Evolutionary conservation across 2,329 filamentous ascomycete genomes (phyloP).

Genomic region (Triangularia verruculosa): DNA sequence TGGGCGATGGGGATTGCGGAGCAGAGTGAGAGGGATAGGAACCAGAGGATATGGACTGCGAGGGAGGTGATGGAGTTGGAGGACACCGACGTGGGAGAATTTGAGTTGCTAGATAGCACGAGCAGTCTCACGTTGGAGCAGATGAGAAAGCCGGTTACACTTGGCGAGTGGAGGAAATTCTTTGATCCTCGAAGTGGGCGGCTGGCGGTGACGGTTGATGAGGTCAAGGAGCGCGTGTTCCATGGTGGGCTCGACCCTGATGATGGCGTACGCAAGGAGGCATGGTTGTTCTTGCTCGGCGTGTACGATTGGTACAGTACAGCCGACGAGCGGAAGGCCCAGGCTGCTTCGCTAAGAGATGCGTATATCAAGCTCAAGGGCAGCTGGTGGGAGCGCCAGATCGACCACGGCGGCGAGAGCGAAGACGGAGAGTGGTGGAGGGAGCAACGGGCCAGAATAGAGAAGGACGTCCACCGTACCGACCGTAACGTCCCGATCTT

Average conservation of each 20-base stretch:
- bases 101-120: constrained; percentile 85
- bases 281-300: constrained; percentile 90
- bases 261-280: constrained; percentile 91
- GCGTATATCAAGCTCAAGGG: constrained; percentile 93
- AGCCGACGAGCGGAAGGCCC: constrained; percentile 75
- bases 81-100: constrained; percentile 91
- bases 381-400: constrained; percentile 91
- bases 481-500: constrained; percentile 95
- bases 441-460: constrained; percentile 89
- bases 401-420: constrained; percentile 74
- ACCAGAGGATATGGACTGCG: constrained; percentile 87
- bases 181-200: constrained; percentile 75
- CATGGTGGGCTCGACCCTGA: constrained; percentile 87
- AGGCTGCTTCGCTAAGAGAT: constrained; percentile 81
- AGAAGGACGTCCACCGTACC: constrained; percentile 97
- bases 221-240: constrained; percentile 96
- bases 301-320: constrained; percentile 94
- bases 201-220: constrained; percentile 76
- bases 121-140: constrained; percentile 73
- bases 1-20: constrained; percentile 99
- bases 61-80: constrained; percentile 91
- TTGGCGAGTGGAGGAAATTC: constrained; percentile 87
- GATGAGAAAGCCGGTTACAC: constrained; percentile 69
- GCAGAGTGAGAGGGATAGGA: constrained; percentile 85
- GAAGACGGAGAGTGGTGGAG: constrained; percentile 95